Conservation (phyloP, 345 rosid genomes). For the Populus simonii region DNA sequence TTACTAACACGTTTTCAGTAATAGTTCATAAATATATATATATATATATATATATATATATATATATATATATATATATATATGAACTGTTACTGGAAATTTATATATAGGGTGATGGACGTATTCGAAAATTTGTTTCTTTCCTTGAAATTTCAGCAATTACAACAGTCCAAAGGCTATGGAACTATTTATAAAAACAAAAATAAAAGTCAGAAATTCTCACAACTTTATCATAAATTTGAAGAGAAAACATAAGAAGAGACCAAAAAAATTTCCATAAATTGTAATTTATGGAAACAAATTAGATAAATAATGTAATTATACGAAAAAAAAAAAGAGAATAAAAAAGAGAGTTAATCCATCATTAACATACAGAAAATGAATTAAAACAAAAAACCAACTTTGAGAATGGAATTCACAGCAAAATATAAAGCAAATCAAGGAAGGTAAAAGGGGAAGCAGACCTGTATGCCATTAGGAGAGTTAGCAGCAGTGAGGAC, state of each 20-base stretch:
- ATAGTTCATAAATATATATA: no score
- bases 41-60: no score
- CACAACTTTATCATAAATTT: background rate
- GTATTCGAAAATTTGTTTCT: background rate
- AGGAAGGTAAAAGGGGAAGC: no score
- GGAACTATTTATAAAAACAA: background rate
- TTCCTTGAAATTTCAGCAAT: background rate
- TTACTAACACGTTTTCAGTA: background rate
- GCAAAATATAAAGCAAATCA: background rate
- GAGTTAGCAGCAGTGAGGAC: conserved; percentile 77
- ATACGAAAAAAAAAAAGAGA: background rate
- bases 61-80: no score
- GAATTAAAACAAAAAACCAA: no score
- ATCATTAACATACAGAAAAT: no score
- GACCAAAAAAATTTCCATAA: background rate
- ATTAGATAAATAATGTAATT: background rate
- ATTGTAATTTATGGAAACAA: background rate
- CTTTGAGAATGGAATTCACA: no score
- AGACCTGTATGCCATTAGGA: conserved; percentile 91
- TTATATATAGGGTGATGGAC: background rate
- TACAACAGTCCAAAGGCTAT: background rate
- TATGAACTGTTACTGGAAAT: no score
- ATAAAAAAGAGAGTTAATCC: no score
- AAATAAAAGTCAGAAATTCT: background rate
- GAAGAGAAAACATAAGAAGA: background rate